Evolutionary conservation across 176 grass and related monocot genomes (phyloP), one percentile per base, ranked within the genome.

Genomic region (Musa beccarii): DNA sequence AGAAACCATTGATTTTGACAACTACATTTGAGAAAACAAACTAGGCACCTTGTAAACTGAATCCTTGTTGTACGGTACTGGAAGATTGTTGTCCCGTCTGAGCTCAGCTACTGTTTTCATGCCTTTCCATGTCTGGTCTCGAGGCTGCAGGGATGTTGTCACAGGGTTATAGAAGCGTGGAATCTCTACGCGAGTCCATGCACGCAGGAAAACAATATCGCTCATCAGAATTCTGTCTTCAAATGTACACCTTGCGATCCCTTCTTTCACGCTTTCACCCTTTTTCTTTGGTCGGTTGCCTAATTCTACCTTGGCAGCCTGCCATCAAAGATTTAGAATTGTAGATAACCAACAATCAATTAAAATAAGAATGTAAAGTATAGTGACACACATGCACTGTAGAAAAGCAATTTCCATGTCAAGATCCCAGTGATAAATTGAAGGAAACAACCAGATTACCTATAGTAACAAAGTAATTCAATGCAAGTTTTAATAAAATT

Each of bases 161-260:
- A 26, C 63, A 19, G 62, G 82, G 72, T 79, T 75, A 79, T 86
- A 59, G 53, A 79, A 79, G 6, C 11, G 43, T 49, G 90, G 90
- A 75, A 98, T 80, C 51, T 94, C 95, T 26, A 98, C 90, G 54
- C 85, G 89, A 53, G 87, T 86, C 95, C 95, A 98, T 65, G 90
- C 90, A 57, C 90, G 95, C 78, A 98, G 72, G 88, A 93, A 93
- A 22, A 98, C 86, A n/a, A 98, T 91, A 78, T 99, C 95, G 28
- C 90, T 99, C 95, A 99, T 99, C 72, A 99, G 85, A 80, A 99
- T 91, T 80, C 76, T 93, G 72, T 99, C 90, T 84, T 99, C 95
- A 53, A 99, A 99, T 55, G 95, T 99, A 78, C 95, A 99, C 76
- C 95, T 91, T 63, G 88, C 90, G 77, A 99, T 87, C 63, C 90